Evolutionary conservation across 805 yeast genomes (phyloP).

Genomic region (Myxozyma monticola): DNA sequence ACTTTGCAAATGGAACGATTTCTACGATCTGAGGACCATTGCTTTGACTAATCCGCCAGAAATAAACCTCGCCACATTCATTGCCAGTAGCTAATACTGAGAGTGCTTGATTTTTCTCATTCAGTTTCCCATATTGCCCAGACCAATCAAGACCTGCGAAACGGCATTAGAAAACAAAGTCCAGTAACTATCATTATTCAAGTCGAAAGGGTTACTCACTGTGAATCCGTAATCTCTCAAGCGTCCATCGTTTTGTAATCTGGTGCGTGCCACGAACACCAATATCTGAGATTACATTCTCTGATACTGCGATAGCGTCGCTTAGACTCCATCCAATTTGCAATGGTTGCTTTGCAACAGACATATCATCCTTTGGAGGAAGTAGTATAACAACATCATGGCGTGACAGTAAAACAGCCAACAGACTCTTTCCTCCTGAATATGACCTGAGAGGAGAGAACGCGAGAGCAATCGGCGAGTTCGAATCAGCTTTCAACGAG

Average conservation of each 20-base stretch:
- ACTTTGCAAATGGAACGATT: background rate
- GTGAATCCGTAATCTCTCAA: background rate
- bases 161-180: background rate
- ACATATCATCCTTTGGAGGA: background rate
- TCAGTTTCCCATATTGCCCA: background rate
- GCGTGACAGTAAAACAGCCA: background rate
- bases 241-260: conserved; percentile 2
- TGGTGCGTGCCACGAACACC: background rate
- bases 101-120: background rate
- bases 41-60: conserved; percentile 11
- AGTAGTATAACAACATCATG: background rate
- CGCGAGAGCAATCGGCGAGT: background rate
- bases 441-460: conserved; percentile 2
- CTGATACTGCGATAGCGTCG: background rate
- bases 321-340: background rate
- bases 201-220: background rate
- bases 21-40: background rate
- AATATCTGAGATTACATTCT: background rate
- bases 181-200: background rate
- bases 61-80: conserved; percentile 15
- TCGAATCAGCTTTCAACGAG: background rate
- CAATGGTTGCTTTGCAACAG: background rate
- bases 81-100: conserved; percentile 26
- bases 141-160: conserved; percentile 23
- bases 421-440: background rate